phyloP scores from a whole-genome alignment of 2,329 filamentous ascomycete species.

The Pseudogymnoascus sp. region DNA sequence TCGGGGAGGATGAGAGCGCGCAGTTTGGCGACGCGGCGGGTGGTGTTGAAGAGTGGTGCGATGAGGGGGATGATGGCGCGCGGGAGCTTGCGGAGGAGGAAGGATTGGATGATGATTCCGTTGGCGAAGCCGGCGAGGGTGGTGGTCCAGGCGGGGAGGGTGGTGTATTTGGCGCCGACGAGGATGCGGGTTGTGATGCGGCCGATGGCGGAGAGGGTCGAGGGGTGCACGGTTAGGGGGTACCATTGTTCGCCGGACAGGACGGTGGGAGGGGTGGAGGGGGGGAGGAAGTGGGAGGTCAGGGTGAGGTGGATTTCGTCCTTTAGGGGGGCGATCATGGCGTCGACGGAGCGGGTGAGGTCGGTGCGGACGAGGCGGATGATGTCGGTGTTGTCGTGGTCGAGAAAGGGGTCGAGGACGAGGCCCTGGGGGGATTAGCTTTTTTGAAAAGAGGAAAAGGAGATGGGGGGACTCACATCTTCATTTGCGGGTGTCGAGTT shows the following conservation, averaged over 20 bases:
- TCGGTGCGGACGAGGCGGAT: not conserved
- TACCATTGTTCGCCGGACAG: not conserved
- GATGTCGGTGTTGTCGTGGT: conserved; percentile 6
- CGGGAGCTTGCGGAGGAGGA: not conserved
- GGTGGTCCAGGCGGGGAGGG: not conserved
- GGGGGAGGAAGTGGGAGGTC: not conserved
- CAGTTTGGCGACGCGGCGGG: not conserved
- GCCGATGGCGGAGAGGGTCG: not conserved
- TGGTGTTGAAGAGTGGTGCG: not conserved
- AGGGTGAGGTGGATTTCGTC: not conserved
- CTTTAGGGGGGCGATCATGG: not conserved
- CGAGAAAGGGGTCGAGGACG: conserved; percentile 3
- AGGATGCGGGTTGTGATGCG: not conserved
- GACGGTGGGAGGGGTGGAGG: not conserved
- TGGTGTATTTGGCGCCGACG: not conserved
- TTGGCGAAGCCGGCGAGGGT: not conserved
- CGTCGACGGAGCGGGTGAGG: not conserved
- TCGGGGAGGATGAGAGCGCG: not conserved
- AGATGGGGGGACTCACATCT: not conserved
- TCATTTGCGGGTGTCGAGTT: not conserved
- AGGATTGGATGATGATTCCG: not conserved
- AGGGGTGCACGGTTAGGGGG: not conserved
- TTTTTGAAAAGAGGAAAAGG: not conserved
- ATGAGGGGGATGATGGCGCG: not conserved
- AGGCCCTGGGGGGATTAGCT: not conserved